A percentile compares a stretch with the other conserved stretches of the same genome.
Evolutionary conservation across 768 basidiomycete genomes (phyloP).

Genomic region (Collybia nuda): DNA sequence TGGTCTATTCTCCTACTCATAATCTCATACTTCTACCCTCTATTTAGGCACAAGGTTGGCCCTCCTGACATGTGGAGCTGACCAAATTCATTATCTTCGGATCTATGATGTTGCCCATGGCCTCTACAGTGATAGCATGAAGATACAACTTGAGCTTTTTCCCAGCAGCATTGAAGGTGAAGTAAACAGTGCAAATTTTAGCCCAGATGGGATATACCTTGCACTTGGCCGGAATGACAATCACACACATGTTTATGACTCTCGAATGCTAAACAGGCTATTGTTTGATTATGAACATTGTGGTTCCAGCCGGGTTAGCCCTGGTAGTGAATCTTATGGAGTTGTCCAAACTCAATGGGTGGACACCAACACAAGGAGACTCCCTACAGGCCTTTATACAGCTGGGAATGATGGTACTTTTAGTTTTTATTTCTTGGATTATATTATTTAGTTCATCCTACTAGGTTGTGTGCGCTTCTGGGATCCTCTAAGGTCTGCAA

Average conservation of each 20-base stretch:
- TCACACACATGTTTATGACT: constrained; percentile 59
- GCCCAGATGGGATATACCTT: constrained; percentile 60
- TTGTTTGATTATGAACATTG: constrained; percentile 50
- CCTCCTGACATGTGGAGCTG: constrained; percentile 29
- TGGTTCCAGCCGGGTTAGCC: constrained; percentile 29
- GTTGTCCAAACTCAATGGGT: constrained; percentile 56
- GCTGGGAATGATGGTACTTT: constrained; percentile 65
- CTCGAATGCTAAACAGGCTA: constrained; percentile 46
- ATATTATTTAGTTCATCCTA: neutral
- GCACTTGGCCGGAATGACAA: constrained; percentile 64
- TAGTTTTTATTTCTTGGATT: neutral
- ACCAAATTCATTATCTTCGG: constrained; percentile 35
- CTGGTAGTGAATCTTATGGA: constrained; percentile 39
- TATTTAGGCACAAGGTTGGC: constrained; percentile 29
- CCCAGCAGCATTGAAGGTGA: constrained; percentile 31
- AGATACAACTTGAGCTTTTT: constrained; percentile 35
- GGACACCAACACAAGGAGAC: constrained; percentile 31
- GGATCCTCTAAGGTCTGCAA: constrained; percentile 48
- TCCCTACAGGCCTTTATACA: constrained; percentile 48
- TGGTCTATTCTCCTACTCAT: neutral
- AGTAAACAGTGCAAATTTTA: constrained; percentile 51
- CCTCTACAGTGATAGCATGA: constrained; percentile 21
- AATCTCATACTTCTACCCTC: constrained; percentile 1
- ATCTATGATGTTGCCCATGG: constrained; percentile 51
- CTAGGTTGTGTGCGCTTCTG: constrained; percentile 72